phyloP scores from a whole-genome alignment of 2,329 filamentous ascomycete species.

The Epichloe baconii region DNA sequence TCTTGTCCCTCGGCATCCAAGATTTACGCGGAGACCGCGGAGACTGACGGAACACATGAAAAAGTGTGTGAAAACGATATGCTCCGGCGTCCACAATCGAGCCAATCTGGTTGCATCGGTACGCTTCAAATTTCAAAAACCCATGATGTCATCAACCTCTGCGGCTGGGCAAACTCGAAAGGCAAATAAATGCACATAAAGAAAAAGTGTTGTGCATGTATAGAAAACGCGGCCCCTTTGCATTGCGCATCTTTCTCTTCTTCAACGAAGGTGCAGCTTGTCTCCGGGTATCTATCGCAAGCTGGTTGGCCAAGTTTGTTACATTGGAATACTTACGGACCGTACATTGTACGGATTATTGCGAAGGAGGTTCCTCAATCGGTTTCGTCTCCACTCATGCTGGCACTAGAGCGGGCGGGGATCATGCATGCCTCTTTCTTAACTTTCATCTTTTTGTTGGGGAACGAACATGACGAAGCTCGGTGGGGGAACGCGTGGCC shows the following conservation, averaged over 20 bases:
- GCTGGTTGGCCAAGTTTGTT: neutral
- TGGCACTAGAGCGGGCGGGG: neutral
- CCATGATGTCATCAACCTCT: no score
- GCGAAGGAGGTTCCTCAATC: neutral
- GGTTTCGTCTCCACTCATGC: neutral
- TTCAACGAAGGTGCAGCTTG: no score
- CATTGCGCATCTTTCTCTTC: no score
- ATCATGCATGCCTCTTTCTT: neutral
- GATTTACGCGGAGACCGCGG: neutral
- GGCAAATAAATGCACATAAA: no score
- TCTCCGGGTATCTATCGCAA: no score
- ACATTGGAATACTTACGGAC: neutral
- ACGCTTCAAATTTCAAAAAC: no score
- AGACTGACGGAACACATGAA: neutral
- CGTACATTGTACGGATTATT: neutral
- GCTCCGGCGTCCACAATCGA: neutral
- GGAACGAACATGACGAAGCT: neutral
- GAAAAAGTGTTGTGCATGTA: no score
- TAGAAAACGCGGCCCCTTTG: no score
- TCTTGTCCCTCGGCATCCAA: conserved; percentile 2
- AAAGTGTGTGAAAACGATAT: neutral
- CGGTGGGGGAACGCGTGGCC: neutral
- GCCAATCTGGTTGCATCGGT: neutral
- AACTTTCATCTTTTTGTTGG: conserved; percentile 1
- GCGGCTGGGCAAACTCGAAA: no score